These are phyloP conservation scores for Quercus phellos DNA, from an alignment of 331 rosid genomes.

Conservation along the genomic window DNA sequence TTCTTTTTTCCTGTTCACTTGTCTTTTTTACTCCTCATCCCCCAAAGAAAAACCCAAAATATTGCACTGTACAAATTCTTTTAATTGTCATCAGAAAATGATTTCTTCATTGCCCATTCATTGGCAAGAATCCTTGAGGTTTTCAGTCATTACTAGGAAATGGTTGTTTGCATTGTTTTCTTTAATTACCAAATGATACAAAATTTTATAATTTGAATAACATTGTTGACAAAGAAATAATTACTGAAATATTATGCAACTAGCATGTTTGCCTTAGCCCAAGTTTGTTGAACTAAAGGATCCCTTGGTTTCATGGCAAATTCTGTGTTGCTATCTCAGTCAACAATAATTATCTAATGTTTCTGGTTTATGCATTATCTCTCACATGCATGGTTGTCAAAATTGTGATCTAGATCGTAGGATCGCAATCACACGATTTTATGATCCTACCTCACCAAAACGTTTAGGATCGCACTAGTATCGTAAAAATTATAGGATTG, in stretches of 20 bases:
- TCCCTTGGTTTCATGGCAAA: background rate
- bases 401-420: too few species aligned
- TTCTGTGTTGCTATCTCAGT: background rate
- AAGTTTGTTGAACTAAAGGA: background rate
- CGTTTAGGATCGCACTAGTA: too few species aligned
- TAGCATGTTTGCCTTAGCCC: too few species aligned
- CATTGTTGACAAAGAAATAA: background rate
- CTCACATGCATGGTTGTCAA: too few species aligned
- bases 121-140: background rate
- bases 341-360: too few species aligned
- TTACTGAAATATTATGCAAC: background rate
- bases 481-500: too few species aligned
- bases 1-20: background rate
- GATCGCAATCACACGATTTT: too few species aligned
- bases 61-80: background rate
- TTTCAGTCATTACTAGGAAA: background rate
- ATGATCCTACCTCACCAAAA: too few species aligned
- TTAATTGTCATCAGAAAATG: background rate
- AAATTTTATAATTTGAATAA: background rate
- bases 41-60: background rate
- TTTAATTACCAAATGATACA: background rate
- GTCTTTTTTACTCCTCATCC: background rate
- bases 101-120: background rate
- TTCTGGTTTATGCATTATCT: too few species aligned
- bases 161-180: background rate